These are phyloP conservation scores for Penicillium egyptiacum DNA, from an alignment of 495 filamentous ascomycete species.

Conservation along the genomic window DNA sequence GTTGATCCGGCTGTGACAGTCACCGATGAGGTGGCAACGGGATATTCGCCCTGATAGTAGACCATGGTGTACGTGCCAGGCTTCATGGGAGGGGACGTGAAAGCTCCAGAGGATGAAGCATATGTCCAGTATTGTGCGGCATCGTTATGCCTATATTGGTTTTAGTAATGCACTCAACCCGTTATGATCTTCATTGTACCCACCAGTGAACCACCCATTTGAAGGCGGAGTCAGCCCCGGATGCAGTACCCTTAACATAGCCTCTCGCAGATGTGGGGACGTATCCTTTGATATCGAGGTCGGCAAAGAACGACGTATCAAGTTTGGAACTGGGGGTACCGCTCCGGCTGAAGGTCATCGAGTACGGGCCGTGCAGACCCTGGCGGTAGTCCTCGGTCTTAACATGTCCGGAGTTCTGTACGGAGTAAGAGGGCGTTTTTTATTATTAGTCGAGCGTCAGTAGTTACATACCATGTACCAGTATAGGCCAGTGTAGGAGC, in stretches of 20 bases:
- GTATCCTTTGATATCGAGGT: constrained; percentile 58
- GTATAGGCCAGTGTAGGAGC: constrained; percentile 57
- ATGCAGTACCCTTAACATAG: constrained; percentile 59
- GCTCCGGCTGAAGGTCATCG: constrained; percentile 59
- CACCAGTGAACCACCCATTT: constrained; percentile 60
- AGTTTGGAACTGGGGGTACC: constrained; percentile 51
- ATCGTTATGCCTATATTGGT: constrained; percentile 46
- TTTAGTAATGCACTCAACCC: not conserved
- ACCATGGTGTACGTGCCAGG: constrained; percentile 66
- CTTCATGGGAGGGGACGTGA: constrained; percentile 66
- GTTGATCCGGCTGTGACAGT: constrained; percentile 55
- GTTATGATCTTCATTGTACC: not conserved
- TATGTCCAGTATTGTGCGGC: constrained; percentile 65
- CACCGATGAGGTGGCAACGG: constrained; percentile 53
- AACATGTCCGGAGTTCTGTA: constrained; percentile 55
- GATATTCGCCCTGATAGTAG: constrained; percentile 63
- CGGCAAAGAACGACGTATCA: constrained; percentile 60
- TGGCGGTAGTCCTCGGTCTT: constrained; percentile 62
- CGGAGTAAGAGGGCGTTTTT: not conserved
- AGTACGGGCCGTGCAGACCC: constrained; percentile 68
- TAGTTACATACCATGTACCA: constrained; percentile 59
- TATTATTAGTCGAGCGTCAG: too few species aligned
- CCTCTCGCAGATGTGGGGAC: constrained; percentile 54
- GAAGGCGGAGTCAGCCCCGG: constrained; percentile 49
- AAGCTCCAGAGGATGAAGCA: constrained; percentile 51